Conservation (phyloP, 176 grass and related monocot species). For the Eragrostis curvula region DNA sequence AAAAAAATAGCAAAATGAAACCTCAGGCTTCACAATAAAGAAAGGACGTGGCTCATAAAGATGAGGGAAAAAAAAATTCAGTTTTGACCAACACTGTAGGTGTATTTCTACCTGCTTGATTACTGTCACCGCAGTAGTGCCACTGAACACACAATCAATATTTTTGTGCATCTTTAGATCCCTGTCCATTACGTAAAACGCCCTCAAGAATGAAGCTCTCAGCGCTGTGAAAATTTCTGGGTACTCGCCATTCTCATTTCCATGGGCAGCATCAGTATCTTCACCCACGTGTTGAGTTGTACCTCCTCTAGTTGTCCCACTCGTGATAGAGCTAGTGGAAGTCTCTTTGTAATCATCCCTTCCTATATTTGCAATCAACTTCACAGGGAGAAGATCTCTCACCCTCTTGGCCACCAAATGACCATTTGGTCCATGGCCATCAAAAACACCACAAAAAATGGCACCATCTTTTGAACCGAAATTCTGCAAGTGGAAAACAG, state of each 20-base stretch:
- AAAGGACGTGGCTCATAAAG: conserved; percentile 16
- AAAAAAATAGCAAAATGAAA: background rate
- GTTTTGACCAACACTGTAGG: background rate
- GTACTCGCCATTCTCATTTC: conserved; percentile 45
- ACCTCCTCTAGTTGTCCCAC: conserved; percentile 44
- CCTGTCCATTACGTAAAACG: conserved; percentile 79
- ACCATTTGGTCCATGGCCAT: conserved; percentile 89
- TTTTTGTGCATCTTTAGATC: conserved; percentile 70
- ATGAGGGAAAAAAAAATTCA: background rate
- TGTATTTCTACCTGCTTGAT: conserved; percentile 72
- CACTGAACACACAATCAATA: conserved; percentile 82
- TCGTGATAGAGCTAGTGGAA: conserved; percentile 42
- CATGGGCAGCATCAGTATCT: conserved; percentile 36
- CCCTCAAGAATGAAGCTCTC: conserved; percentile 67
- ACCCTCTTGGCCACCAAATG: conserved; percentile 94
- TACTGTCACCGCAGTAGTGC: conserved; percentile 86
- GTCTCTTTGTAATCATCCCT: conserved; percentile 47
- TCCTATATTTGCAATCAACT: conserved; percentile 63
- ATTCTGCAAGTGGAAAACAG: conserved; percentile 59
- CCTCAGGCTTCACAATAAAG: conserved; percentile 10
- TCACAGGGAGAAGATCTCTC: conserved; percentile 85
- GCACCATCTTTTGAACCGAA: conserved; percentile 72
- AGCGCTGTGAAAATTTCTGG: conserved; percentile 55
- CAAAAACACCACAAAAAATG: conserved; percentile 93
- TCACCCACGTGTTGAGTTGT: conserved; percentile 32